phyloP scores from a whole-genome alignment of 768 basidiomycete species.

The Lentinus tigrinus region DNA sequence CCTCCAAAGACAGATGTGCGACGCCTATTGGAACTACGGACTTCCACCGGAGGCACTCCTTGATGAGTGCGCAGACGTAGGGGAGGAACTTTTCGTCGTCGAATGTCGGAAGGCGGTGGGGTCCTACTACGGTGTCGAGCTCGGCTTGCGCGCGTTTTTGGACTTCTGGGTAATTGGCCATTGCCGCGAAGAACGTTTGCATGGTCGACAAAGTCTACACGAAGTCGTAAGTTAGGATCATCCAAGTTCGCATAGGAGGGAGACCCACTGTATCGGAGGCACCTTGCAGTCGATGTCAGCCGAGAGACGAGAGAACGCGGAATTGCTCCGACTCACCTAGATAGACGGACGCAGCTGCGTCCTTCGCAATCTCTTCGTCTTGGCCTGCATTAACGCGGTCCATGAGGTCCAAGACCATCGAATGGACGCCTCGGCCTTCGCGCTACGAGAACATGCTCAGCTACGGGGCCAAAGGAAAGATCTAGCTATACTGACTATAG shows the following conservation, averaged over 20 bases:
- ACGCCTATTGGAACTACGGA: constrained; percentile 14
- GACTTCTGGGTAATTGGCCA: constrained; percentile 26
- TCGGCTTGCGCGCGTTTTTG: constrained; percentile 27
- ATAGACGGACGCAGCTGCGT: neutral
- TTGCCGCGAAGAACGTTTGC: constrained; percentile 23
- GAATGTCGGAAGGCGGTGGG: constrained; percentile 9
- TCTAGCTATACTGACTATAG: too few species aligned
- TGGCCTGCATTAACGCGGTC: too few species aligned
- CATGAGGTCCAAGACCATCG: too few species aligned
- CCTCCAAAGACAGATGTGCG: constrained; percentile 18
- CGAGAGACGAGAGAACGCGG: too few species aligned
- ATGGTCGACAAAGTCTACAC: constrained; percentile 23
- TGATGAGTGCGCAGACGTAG: constrained; percentile 22
- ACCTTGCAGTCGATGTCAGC: too few species aligned
- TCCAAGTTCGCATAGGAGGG: too few species aligned
- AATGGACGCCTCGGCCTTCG: too few species aligned
- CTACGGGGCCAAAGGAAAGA: too few species aligned
- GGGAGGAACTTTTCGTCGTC: constrained; percentile 18
- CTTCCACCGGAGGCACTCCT: constrained; percentile 24
- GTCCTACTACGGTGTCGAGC: constrained; percentile 22
- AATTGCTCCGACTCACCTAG: neutral
- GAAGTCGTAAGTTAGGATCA: too few species aligned
- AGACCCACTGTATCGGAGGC: too few species aligned
- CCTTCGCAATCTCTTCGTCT: too few species aligned
- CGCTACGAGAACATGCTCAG: too few species aligned